Conservation (phyloP, 73 alveolate species). For the Uronychia binucleata region DNA sequence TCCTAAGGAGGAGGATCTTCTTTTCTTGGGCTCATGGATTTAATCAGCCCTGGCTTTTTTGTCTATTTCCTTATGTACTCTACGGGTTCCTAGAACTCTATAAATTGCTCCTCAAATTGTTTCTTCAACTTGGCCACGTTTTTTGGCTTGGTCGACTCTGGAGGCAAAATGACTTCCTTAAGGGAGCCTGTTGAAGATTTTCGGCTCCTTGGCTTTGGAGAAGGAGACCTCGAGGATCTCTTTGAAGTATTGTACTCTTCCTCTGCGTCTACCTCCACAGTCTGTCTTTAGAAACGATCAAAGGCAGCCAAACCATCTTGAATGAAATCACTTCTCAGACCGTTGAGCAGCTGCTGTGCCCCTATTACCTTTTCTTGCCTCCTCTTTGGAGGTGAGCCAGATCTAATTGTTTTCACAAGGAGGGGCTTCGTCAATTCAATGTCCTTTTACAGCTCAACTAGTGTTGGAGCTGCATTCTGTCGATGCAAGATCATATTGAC, state of each 20-base stretch:
- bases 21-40: too few relatives aligned
- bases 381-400: slow-evolving; percentile 4
- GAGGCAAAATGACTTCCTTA: not conserved
- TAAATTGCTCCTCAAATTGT: slow-evolving; percentile 7
- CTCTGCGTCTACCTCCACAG: not conserved
- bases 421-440: not conserved
- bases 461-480: not conserved
- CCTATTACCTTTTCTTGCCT: slow-evolving; percentile 18
- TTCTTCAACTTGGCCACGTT: slow-evolving; percentile 3
- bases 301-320: slow-evolving; percentile 43
- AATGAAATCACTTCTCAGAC: slow-evolving; percentile 21
- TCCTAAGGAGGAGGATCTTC: too few relatives aligned
- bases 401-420: not conserved
- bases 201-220: slow-evolving; percentile 16
- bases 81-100: slow-evolving; percentile 19
- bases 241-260: slow-evolving; percentile 1
- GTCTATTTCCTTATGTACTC: slow-evolving; percentile 1
- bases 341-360: slow-evolving; percentile 15
- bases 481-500: slow-evolving; percentile 22
- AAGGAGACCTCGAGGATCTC: not conserved
- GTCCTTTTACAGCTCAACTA: not conserved
- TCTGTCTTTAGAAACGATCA: not conserved
- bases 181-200: not conserved
- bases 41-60: not conserved
- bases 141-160: not conserved